Percentiles rank a stretch among this genome's conserved stretches.
Evolutionary conservation across 2,329 filamentous ascomycete genomes (phyloP).

Genomic region (Nothomitra cinnamomea): DNA sequence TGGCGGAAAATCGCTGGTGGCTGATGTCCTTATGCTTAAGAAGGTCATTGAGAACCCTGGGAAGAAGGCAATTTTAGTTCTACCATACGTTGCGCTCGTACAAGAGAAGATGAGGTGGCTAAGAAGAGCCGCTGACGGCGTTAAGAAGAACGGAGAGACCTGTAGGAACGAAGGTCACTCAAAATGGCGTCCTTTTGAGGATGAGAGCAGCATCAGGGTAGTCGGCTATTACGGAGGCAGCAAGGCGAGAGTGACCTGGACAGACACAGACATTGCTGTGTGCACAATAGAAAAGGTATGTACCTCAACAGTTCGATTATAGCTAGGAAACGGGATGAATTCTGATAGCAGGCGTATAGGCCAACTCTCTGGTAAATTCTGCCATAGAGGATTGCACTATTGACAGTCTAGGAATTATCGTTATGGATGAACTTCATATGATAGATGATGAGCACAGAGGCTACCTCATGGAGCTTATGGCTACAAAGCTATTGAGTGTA

Average conservation of each 20-base stretch:
- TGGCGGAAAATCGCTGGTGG: slow-evolving; percentile 7
- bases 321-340: not conserved
- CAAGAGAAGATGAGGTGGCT: slow-evolving; percentile 67
- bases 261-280: slow-evolving; percentile 59
- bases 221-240: slow-evolving; percentile 62
- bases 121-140: slow-evolving; percentile 44
- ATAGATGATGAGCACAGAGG: slow-evolving; percentile 59
- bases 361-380: slow-evolving; percentile 55
- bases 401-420: slow-evolving; percentile 45
- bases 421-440: slow-evolving; percentile 71
- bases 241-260: slow-evolving; percentile 48
- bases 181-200: slow-evolving; percentile 1
- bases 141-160: slow-evolving; percentile 26
- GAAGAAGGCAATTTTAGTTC: slow-evolving; percentile 52
- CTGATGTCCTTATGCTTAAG: slow-evolving; percentile 53
- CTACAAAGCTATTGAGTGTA: slow-evolving; percentile 54
- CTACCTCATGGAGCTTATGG: slow-evolving; percentile 58
- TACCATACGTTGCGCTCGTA: slow-evolving; percentile 64
- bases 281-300: slow-evolving; percentile 65
- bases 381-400: slow-evolving; percentile 56
- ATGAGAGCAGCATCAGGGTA: slow-evolving; percentile 43
- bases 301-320: not conserved
- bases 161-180: slow-evolving; percentile 17
- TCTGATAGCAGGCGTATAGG: slow-evolving; percentile 28
- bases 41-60: slow-evolving; percentile 44